Evolutionary conservation across 2,329 filamentous ascomycete genomes (phyloP).

Genomic region (Aspergillus brasiliensis): DNA sequence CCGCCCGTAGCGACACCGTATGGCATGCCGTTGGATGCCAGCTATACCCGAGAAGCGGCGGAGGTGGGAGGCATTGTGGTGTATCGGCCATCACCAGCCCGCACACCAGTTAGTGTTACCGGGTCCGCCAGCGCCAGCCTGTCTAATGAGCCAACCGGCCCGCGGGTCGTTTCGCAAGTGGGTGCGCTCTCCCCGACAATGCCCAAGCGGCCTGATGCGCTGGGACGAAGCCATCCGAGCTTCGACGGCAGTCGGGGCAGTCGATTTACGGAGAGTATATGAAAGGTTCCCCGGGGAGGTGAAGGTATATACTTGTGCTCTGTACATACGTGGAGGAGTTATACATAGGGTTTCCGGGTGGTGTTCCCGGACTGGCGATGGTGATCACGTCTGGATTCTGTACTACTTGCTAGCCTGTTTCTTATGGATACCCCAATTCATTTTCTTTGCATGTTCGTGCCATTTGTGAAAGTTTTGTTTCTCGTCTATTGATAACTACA

Average conservation of each 20-base stretch:
- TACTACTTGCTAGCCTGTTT: conserved; percentile 15
- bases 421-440: conserved; percentile 14
- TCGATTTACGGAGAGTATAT: conserved; percentile 45
- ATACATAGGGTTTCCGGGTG: not conserved
- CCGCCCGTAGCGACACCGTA: conserved; percentile 33
- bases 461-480: not conserved
- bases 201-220: conserved; percentile 37
- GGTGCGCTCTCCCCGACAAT: conserved; percentile 29
- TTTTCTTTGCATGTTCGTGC: conserved; percentile 1
- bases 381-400: conserved; percentile 12
- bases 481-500: not conserved
- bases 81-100: conserved; percentile 47
- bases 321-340: conserved; percentile 14
- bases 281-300: conserved; percentile 6
- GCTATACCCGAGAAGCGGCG: conserved; percentile 33
- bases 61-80: conserved; percentile 35
- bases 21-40: conserved; percentile 35
- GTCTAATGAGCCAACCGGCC: conserved; percentile 24
- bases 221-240: conserved; percentile 46
- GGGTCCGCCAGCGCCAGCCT: conserved; percentile 30
- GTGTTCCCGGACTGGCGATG: not conserved
- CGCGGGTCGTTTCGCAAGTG: conserved; percentile 26
- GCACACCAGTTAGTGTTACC: conserved; percentile 47
- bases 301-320: conserved; percentile 7
- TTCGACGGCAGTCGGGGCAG: conserved; percentile 50